Conservation (phyloP, 2,329 filamentous ascomycete genomes). For the Diaporthe ampelina region DNA sequence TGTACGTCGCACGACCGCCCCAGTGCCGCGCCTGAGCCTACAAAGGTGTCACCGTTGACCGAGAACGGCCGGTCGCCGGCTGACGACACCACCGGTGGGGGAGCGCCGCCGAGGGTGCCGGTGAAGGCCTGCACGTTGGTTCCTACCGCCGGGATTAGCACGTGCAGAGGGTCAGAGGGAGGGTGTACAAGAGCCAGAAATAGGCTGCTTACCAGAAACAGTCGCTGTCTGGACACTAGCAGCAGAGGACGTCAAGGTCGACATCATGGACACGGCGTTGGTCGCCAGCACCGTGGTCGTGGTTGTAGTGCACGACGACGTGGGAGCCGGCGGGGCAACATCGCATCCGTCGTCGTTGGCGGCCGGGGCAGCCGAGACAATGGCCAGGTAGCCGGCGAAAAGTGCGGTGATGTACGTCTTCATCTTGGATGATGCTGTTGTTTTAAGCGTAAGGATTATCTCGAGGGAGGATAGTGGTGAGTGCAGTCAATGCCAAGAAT, state of each 20-base stretch:
- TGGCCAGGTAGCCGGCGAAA: neutral
- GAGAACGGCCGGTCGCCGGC: conserved; percentile 51
- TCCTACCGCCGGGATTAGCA: conserved; percentile 33
- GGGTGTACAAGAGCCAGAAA: conserved; percentile 10
- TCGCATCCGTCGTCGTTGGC: conserved; percentile 12
- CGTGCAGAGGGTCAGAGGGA: conserved; percentile 4
- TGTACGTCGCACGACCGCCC: conserved; percentile 61
- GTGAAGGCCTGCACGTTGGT: conserved; percentile 57
- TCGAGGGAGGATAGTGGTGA: neutral
- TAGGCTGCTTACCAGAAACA: conserved; percentile 40
- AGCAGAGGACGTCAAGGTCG: neutral
- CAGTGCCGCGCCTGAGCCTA: conserved; percentile 56
- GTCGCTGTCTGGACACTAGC: conserved; percentile 26
- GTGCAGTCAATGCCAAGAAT: neutral
- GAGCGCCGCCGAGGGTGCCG: conserved; percentile 56
- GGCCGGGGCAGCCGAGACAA: conserved; percentile 29
- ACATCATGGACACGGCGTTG: conserved; percentile 24
- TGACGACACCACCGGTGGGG: conserved; percentile 54
- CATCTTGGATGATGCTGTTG: conserved; percentile 12
- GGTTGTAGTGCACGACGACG: conserved; percentile 24
- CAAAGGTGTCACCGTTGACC: conserved; percentile 56
- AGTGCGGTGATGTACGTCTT: conserved; percentile 19
- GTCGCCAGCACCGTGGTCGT: conserved; percentile 30
- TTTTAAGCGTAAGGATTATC: neutral
- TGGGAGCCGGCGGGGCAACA: conserved; percentile 3